Percentiles rank a stretch among this genome's conserved stretches.
Evolutionary conservation across 495 filamentous ascomycete genomes (phyloP).

Genomic region (Elasticomyces elasticus): DNA sequence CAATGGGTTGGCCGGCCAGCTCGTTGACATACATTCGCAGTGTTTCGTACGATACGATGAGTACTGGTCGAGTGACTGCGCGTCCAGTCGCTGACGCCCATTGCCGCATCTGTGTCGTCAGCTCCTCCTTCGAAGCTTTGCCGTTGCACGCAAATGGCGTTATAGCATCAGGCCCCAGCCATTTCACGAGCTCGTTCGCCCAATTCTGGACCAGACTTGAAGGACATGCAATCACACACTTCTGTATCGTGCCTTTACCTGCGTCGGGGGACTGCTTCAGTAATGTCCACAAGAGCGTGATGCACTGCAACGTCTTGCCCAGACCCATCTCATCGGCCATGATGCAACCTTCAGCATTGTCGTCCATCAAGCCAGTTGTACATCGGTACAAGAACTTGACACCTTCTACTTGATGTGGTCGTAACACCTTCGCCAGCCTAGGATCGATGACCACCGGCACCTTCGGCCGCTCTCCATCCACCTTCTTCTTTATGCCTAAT

Average conservation of each 20-base stretch:
- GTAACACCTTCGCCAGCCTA: conserved; percentile 75
- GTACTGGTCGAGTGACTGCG: conserved; percentile 83
- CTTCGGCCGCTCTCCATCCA: conserved; percentile 66
- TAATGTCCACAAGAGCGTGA: conserved; percentile 85
- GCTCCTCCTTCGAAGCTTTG: conserved; percentile 88
- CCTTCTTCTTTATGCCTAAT: conserved; percentile 82
- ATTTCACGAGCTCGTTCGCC: conserved; percentile 93
- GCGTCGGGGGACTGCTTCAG: conserved; percentile 92
- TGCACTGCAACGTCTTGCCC: conserved; percentile 86
- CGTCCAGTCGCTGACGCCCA: conserved; percentile 88
- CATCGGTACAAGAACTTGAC: conserved; percentile 96
- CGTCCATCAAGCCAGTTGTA: conserved; percentile 86
- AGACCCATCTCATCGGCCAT: conserved; percentile 99
- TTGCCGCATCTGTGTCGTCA: conserved; percentile 80
- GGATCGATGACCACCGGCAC: conserved; percentile 98
- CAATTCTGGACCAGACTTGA: conserved; percentile 95
- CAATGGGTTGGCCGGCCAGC: conserved; percentile 76
- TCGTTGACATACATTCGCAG: conserved; percentile 84
- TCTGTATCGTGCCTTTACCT: conserved; percentile 87
- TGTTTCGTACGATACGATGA: conserved; percentile 99
- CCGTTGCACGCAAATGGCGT: conserved; percentile 95
- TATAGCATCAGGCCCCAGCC: conserved; percentile 85
- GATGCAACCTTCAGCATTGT: conserved; percentile 92
- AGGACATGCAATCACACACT: conserved; percentile 97
- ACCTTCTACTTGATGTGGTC: conserved; percentile 96